These are phyloP conservation scores for Lonicera japonica DNA, from an alignment of 129 eudicot species.

Conservation along the genomic window DNA sequence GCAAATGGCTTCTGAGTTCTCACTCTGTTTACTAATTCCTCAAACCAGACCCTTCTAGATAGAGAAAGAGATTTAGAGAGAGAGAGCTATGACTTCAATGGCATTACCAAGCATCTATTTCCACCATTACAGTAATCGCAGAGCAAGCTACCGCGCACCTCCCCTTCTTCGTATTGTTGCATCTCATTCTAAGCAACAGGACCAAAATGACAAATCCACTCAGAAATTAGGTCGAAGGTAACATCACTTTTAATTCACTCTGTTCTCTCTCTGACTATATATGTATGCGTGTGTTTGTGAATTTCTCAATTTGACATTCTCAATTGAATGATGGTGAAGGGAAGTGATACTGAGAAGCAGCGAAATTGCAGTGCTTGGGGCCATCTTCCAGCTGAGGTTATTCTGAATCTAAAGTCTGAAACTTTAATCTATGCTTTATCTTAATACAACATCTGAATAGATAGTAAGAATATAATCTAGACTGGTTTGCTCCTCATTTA, in stretches of 20 bases:
- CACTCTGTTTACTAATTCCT: too few relatives aligned
- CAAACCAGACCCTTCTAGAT: too few relatives aligned
- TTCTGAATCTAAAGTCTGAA: too few relatives aligned
- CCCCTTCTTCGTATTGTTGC: conserved; percentile 11
- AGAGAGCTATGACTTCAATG: conserved; percentile 45
- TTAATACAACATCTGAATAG: too few relatives aligned
- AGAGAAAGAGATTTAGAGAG: neutral
- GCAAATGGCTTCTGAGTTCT: too few relatives aligned
- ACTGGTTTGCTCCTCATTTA: too few relatives aligned
- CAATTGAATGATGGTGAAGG: conserved; percentile 22
- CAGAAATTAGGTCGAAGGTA: conserved; percentile 47
- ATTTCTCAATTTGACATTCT: neutral
- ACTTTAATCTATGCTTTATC: too few relatives aligned
- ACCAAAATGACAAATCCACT: conserved; percentile 9
- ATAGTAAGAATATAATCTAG: too few relatives aligned
- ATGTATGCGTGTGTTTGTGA: neutral
- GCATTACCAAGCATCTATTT: conserved; percentile 23
- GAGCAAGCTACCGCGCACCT: conserved; percentile 7
- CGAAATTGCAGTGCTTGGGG: conserved; percentile 72
- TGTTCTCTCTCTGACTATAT: neutral
- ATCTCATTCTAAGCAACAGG: conserved; percentile 27
- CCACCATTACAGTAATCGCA: conserved; percentile 12
- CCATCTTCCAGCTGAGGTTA: conserved; percentile 85
- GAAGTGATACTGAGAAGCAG: conserved; percentile 78
- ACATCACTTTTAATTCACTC: neutral